Conservation (phyloP, 2,329 filamentous ascomycete species). For the Magnaporthiopsis rhizophila region DNA sequence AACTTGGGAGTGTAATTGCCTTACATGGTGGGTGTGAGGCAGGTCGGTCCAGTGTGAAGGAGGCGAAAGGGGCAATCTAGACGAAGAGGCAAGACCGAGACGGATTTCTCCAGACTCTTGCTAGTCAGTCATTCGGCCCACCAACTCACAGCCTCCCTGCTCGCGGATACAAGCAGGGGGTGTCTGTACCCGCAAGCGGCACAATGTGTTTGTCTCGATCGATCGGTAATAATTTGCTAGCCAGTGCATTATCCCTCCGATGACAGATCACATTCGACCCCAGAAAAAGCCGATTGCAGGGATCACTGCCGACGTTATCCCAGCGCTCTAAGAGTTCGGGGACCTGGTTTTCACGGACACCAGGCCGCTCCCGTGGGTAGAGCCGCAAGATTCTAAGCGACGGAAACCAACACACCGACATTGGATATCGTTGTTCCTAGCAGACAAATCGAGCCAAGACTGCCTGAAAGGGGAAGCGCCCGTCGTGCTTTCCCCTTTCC, state of each 20-base stretch:
- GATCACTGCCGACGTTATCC: not conserved
- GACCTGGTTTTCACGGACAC: not conserved
- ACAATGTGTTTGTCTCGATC: not conserved
- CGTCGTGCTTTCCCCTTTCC: too few species aligned
- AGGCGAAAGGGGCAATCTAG: too few species aligned
- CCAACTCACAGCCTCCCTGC: not conserved
- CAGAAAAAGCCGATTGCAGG: not conserved
- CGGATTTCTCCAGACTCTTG: not conserved
- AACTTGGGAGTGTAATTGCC: too few species aligned
- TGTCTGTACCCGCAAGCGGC: not conserved
- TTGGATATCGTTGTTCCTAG: not conserved
- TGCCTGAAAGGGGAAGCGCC: too few species aligned
- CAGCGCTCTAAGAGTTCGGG: not conserved
- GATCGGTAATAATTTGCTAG: not conserved
- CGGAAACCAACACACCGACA: not conserved
- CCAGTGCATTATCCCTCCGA: not conserved
- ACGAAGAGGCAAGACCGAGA: not conserved
- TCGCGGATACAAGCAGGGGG: not conserved
- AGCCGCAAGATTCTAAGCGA: not conserved
- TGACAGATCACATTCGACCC: not conserved
- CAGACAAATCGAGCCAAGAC: too few species aligned
- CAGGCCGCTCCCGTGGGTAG: not conserved
- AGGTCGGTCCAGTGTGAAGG: too few species aligned
- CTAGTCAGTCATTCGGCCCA: not conserved
- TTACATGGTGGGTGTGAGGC: too few species aligned